phyloP scores from a whole-genome alignment of 805 yeast species.

The Monosporozyma siamensis region DNA sequence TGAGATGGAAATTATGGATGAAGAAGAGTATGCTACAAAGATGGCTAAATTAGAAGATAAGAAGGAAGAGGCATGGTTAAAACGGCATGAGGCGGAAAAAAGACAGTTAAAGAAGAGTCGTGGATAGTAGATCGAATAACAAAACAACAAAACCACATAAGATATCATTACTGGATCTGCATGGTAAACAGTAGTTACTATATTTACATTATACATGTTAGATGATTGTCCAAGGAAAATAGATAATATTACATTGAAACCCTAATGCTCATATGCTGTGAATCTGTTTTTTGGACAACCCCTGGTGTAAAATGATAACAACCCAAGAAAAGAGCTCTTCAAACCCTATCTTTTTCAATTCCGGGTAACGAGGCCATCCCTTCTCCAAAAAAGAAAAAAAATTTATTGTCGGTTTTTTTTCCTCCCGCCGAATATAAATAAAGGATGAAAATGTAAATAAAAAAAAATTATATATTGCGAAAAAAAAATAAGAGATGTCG shows the following conservation, averaged over 20 bases:
- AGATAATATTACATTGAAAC: not conserved
- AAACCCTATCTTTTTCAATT: too few relatives aligned
- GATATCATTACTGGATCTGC: not conserved
- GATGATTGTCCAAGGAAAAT: not conserved
- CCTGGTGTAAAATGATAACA: too few relatives aligned
- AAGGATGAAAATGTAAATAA: not conserved
- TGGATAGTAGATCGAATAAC: not conserved
- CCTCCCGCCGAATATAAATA: not conserved
- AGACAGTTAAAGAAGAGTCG: constrained; percentile 24
- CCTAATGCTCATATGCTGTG: too few relatives aligned
- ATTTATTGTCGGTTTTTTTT: too few relatives aligned
- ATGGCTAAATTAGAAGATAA: constrained; percentile 71
- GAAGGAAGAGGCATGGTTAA: constrained; percentile 56
- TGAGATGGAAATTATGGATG: constrained; percentile 79
- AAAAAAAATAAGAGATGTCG: too few relatives aligned
- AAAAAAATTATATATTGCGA: too few relatives aligned
- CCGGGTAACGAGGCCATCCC: too few relatives aligned
- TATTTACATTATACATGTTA: too few relatives aligned
- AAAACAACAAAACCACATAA: not conserved
- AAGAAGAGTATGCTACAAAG: constrained; percentile 60
- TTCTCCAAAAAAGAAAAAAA: not conserved
- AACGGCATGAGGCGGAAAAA: constrained; percentile 38
- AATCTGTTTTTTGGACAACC: too few relatives aligned
- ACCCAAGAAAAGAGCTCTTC: too few relatives aligned
- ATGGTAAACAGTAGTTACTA: too few relatives aligned